Percentiles rank a stretch among this genome's conserved stretches.
phyloP scores from a whole-genome alignment of 371 early-diverging fungal genomes.

The Mucor mucedo region DNA sequence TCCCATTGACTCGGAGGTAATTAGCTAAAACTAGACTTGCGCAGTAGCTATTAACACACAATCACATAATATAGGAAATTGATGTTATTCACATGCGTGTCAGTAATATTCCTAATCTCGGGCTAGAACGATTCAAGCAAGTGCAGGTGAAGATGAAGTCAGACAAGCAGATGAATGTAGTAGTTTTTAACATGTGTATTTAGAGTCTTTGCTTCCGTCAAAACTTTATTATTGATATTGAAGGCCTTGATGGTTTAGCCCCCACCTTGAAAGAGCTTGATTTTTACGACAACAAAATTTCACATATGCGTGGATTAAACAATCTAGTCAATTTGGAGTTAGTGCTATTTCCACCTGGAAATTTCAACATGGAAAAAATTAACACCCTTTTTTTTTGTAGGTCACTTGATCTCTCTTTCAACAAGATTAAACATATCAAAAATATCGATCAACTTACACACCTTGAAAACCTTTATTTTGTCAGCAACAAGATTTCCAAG shows the following conservation, averaged over 20 bases:
- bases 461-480: slow-evolving; percentile 77
- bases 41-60: too few species aligned
- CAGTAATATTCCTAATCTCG: slow-evolving; percentile 59
- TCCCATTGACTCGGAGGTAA: slow-evolving; percentile 44
- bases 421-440: slow-evolving; percentile 82
- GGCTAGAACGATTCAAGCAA: slow-evolving; percentile 71
- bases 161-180: neutral
- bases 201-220: slow-evolving; percentile 87
- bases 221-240: slow-evolving; percentile 84
- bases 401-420: slow-evolving; percentile 90
- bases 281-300: slow-evolving; percentile 95
- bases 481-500: slow-evolving; percentile 80
- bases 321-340: slow-evolving; percentile 68
- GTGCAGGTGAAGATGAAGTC: slow-evolving; percentile 56
- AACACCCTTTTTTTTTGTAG: slow-evolving; percentile 34
- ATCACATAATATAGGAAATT: slow-evolving; percentile 60
- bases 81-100: slow-evolving; percentile 85
- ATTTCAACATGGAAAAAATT: too few species aligned
- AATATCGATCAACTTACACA: slow-evolving; percentile 60
- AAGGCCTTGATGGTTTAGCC: slow-evolving; percentile 61
- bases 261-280: slow-evolving; percentile 77
- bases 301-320: slow-evolving; percentile 72
- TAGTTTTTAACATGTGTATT: neutral
- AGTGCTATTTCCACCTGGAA: slow-evolving; percentile 17
- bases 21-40: neutral